A percentile compares a stretch with the other conserved stretches of the same genome.
phyloP scores from a whole-genome alignment of 768 basidiomycete species.

The Hirschioporus abietinus region DNA sequence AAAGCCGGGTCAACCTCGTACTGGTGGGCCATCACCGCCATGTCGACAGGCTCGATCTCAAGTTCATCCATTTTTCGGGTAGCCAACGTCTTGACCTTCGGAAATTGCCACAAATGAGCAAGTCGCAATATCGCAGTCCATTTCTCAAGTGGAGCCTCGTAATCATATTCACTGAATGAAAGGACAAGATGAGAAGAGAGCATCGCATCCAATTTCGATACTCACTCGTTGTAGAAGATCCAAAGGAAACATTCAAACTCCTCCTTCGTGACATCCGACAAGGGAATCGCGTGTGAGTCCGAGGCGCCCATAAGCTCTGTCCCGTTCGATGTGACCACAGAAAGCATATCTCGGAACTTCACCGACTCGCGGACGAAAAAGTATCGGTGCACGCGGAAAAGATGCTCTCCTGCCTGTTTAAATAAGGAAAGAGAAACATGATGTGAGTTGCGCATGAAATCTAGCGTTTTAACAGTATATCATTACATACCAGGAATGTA shows the following conservation, averaged over 20 bases:
- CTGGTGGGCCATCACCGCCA: constrained; percentile 15
- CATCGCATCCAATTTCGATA: background rate
- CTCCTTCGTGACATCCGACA: constrained; percentile 20
- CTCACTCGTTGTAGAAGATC: constrained; percentile 30
- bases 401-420: constrained; percentile 16
- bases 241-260: constrained; percentile 28
- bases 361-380: constrained; percentile 19
- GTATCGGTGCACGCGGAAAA: constrained; percentile 19
- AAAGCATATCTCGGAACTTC: constrained; percentile 19
- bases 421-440: background rate
- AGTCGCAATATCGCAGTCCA: constrained; percentile 37
- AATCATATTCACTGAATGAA: constrained; percentile 11
- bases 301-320: constrained; percentile 23
- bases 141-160: constrained; percentile 33
- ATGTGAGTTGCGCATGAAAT: background rate
- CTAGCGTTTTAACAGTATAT: background rate
- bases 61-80: constrained; percentile 35
- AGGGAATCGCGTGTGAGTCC: constrained; percentile 24
- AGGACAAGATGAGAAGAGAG: background rate
- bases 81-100: constrained; percentile 32
- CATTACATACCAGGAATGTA: constrained; percentile 37
- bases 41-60: constrained; percentile 33
- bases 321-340: constrained; percentile 13
- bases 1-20: background rate
- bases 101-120: constrained; percentile 37